phyloP scores from a whole-genome alignment of 164 flowering plant genomes.

The Aristolochia contorta region DNA sequence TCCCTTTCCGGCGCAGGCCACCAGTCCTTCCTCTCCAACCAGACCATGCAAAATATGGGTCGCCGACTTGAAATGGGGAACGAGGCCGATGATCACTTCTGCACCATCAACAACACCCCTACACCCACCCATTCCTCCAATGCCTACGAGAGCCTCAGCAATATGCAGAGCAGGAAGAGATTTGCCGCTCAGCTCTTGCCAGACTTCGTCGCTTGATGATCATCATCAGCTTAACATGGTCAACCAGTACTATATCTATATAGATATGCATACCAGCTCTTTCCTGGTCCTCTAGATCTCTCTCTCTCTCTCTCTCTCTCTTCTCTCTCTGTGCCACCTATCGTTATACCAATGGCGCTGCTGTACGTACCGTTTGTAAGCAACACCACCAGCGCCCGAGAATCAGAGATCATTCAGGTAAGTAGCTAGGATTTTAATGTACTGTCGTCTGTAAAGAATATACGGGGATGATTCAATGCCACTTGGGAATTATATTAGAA shows the following conservation, averaged over 20 bases:
- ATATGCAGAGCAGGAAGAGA: slow-evolving; percentile 60
- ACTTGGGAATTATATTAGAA: too few relatives aligned
- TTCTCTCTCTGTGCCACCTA: background rate
- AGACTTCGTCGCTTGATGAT: slow-evolving; percentile 62
- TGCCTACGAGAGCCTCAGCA: slow-evolving; percentile 47
- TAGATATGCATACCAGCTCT: background rate
- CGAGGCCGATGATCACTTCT: slow-evolving; percentile 35
- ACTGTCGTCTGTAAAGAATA: too few relatives aligned
- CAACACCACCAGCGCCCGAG: background rate
- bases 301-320: background rate
- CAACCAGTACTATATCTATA: background rate
- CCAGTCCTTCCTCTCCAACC: slow-evolving; percentile 52
- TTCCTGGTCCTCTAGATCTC: background rate
- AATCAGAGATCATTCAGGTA: background rate
- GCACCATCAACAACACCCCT: slow-evolving; percentile 32
- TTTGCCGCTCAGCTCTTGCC: slow-evolving; percentile 73
- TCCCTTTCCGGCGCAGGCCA: slow-evolving; percentile 54
- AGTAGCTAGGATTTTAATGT: background rate
- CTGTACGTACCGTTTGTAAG: too few relatives aligned
- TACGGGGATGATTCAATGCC: too few relatives aligned
- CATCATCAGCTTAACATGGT: too few relatives aligned
- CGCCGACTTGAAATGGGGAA: slow-evolving; percentile 41
- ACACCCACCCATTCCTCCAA: slow-evolving; percentile 32
- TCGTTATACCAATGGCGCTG: background rate
- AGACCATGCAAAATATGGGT: slow-evolving; percentile 54